Base-by-base conservation (phyloP, 2,329 filamentous ascomycete genomes). In the Colletotrichum sp. region DNA sequence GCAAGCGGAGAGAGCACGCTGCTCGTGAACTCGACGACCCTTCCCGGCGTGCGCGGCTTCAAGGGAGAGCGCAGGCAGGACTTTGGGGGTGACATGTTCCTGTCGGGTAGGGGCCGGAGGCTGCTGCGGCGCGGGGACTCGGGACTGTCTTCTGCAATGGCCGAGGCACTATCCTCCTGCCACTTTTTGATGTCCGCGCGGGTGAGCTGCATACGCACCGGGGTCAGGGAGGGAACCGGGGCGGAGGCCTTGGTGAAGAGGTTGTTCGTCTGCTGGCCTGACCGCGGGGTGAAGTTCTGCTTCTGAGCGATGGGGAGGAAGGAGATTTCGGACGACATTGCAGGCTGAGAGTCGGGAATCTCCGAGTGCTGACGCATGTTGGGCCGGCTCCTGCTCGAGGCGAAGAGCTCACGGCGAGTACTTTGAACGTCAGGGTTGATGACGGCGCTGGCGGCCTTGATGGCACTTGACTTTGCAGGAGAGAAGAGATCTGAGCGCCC, bases 1-100 rank as follows among this genome's bases (percentile, higher is more conserved):
- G 85, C 83, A 2, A 84, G 77, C 2, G 87, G 87, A 5, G 87
- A 87, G 8, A 87, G 79, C 2, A 86, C 86, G 78, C 84, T 88
- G 79, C 86, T 87, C 1, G 87, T 87, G 76, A 91, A 91, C 71
- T 90, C 89, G 16, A 92, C 90, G 1, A 91, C 87, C 1, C 88
- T 86, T 6, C 90, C 90, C 1, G 88, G 89, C 3, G 88, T 91
- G 74, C 86, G 90, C 5, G 88, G 86, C 77, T 91, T 92, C 21
- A 90, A 78, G 0, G 89, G 88, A 6, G 90, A 90, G 21, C 90
- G 86, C 29, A 92, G 81, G 76, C 86, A 89, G 1, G 90, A 91
- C 78, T 91, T 92, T 11, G 81, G 84, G 0, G 90, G 90, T 2
- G 89, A 91, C 6, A 86, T 86, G n/a, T 86, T 84, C 73, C 84